A percentile compares a stretch with the other conserved stretches of the same genome.
These are phyloP conservation scores for Saccharomyces kudriavzevii DNA, from an alignment of 805 yeast genomes.

Conservation along the genomic window DNA sequence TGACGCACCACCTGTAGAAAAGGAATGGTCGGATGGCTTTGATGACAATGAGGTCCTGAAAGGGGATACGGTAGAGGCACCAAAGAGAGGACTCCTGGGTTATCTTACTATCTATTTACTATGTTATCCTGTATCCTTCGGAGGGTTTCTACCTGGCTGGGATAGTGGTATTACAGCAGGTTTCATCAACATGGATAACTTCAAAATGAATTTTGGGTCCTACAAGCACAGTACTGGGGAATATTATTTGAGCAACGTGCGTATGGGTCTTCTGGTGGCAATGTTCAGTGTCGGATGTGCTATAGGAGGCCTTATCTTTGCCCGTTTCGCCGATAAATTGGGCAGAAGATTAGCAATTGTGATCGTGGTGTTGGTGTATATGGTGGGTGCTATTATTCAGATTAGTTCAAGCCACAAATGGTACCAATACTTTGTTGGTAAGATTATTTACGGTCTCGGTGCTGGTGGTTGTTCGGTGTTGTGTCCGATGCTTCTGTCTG, in stretches of 20 bases:
- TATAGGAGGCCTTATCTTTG: slow-evolving; percentile 35
- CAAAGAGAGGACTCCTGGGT: background rate
- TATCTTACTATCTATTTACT: slow-evolving; percentile 23
- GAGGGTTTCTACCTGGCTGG: slow-evolving; percentile 61
- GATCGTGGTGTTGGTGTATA: slow-evolving; percentile 46
- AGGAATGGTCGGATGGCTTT: background rate
- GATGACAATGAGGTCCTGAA: background rate
- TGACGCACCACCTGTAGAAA: background rate
- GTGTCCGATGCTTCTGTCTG: slow-evolving; percentile 58
- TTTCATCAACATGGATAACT: slow-evolving; percentile 52
- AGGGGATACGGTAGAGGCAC: background rate
- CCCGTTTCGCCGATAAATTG: slow-evolving; percentile 44
- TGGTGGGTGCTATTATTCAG: slow-evolving; percentile 51
- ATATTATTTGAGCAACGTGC: slow-evolving; percentile 35
- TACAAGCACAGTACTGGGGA: slow-evolving; percentile 36
- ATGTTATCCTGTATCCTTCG: slow-evolving; percentile 39
- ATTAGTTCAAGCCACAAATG: slow-evolving; percentile 40
- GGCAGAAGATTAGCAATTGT: slow-evolving; percentile 53
- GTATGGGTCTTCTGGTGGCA: slow-evolving; percentile 44
- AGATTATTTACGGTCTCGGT: slow-evolving; percentile 60
- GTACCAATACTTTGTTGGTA: slow-evolving; percentile 30
- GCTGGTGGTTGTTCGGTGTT: slow-evolving; percentile 63
- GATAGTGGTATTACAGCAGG: slow-evolving; percentile 66
- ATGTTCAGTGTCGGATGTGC: slow-evolving; percentile 28
- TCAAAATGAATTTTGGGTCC: slow-evolving; percentile 40